phyloP scores from a whole-genome alignment of 2,329 filamentous ascomycete species.

The Hypoxylon sp. region DNA sequence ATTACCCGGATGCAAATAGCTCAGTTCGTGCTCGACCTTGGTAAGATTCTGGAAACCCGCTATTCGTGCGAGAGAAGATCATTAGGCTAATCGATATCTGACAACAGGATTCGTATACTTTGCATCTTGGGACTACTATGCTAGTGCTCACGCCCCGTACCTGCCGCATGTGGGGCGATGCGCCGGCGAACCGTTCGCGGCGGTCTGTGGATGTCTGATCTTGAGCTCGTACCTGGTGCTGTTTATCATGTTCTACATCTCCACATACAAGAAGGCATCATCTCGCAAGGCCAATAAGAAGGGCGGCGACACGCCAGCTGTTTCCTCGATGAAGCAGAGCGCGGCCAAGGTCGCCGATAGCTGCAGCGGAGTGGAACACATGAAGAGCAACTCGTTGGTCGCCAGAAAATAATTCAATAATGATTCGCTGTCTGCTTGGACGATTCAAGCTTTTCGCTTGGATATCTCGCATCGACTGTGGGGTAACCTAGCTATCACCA shows the following conservation, averaged over 20 bases:
- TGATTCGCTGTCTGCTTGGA: constrained; percentile 25
- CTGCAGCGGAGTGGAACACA: constrained; percentile 49
- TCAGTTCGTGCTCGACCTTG: constrained; percentile 95
- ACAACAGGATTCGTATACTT: constrained; percentile 80
- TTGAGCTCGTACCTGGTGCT: constrained; percentile 82
- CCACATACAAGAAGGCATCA: constrained; percentile 78
- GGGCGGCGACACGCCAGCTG: constrained; percentile 31
- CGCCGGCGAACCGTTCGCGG: constrained; percentile 84
- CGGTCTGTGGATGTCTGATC: constrained; percentile 79
- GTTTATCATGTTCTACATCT: constrained; percentile 84
- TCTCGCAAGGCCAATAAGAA: constrained; percentile 58
- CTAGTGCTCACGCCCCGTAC: constrained; percentile 77
- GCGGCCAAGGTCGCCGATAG: constrained; percentile 48
- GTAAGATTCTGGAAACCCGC: constrained; percentile 64
- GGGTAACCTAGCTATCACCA: constrained; percentile 11
- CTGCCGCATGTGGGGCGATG: constrained; percentile 79
- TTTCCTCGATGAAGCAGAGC: constrained; percentile 49
- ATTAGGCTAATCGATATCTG: constrained; percentile 34
- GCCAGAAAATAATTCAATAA: constrained; percentile 41
- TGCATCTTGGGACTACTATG: constrained; percentile 84
- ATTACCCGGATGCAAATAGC: constrained; percentile 96
- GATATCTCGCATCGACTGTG: constrained; percentile 32
- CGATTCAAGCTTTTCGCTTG: constrained; percentile 22
- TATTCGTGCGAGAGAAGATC: neutral
- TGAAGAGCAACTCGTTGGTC: constrained; percentile 40